Evolutionary conservation across 1,284 basidiomycete species (phyloP).

Genomic region (Puccinia brachypodii): DNA sequence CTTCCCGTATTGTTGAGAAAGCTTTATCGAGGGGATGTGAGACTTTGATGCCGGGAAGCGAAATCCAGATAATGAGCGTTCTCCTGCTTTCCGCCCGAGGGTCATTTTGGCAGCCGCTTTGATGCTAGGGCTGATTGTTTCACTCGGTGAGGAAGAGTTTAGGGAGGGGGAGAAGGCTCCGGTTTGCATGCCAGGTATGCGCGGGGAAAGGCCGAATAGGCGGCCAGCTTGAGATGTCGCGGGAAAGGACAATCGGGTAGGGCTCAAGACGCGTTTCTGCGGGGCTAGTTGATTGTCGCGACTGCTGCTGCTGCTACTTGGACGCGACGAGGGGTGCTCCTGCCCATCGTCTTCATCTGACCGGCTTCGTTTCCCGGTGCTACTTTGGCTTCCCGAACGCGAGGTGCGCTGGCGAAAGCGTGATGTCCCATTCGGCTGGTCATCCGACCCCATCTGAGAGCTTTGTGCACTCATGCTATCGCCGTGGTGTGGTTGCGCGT

Average conservation of each 20-base stretch:
- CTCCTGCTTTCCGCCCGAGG: constrained; percentile 39
- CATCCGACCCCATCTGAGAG: constrained; percentile 5
- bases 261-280: neutral
- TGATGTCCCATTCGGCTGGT: neutral
- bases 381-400: constrained; percentile 38
- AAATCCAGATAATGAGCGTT: constrained; percentile 41
- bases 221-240: neutral
- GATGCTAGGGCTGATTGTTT: constrained; percentile 31
- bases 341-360: constrained; percentile 29
- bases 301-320: constrained; percentile 8
- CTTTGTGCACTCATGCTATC: neutral
- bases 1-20: constrained; percentile 3
- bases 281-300: neutral
- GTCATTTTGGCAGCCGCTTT: constrained; percentile 42
- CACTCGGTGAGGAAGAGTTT: constrained; percentile 21
- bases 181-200: neutral
- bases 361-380: constrained; percentile 44
- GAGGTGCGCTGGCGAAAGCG: neutral
- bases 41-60: constrained; percentile 25
- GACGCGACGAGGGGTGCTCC: neutral
- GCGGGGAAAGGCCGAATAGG: neutral
- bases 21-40: neutral
- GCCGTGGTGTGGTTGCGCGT: neutral
- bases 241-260: neutral
- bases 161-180: neutral